These are phyloP conservation scores for Mimosa pudica DNA, from an alignment of 306 rosid species.

Conservation along the genomic window DNA sequence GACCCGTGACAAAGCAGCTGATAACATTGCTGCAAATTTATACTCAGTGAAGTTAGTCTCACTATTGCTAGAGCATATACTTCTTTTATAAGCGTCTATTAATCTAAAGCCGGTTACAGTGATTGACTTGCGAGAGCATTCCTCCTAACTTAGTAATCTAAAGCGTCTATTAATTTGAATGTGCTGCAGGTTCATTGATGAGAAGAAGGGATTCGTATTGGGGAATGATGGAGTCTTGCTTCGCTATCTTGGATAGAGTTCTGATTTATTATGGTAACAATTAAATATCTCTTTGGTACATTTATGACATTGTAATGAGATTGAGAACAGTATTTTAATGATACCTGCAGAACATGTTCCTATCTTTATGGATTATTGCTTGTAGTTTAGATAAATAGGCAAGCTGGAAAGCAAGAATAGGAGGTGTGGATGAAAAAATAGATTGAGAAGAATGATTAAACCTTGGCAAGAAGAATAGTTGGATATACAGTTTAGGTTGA, in stretches of 20 bases:
- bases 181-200: conserved; percentile 76
- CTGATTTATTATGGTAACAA: conserved; percentile 50
- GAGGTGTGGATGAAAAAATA: conserved; percentile 4
- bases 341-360: conserved; percentile 1
- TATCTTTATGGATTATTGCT: background rate
- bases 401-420: background rate
- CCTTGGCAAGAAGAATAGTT: conserved; percentile 13
- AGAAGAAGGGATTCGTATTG: conserved; percentile 84
- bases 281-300: conserved; percentile 16
- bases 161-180: background rate
- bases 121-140: background rate
- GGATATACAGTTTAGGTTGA: conserved; percentile 22
- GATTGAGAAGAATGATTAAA: conserved; percentile 1
- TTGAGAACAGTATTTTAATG: conserved; percentile 17
- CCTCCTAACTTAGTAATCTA: background rate
- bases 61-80: conserved; percentile 16
- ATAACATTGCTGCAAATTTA: conserved; percentile 92
- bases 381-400: background rate
- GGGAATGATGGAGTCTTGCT: conserved; percentile 97
- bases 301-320: background rate
- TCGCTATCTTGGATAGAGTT: conserved; percentile 83
- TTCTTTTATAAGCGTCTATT: conserved; percentile 8
- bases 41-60: conserved; percentile 90
- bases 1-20: conserved; percentile 97
- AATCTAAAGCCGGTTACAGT: background rate